Base-by-base conservation (phyloP, 73 alveolate genomes). In the Breviolum minutum region DNA sequence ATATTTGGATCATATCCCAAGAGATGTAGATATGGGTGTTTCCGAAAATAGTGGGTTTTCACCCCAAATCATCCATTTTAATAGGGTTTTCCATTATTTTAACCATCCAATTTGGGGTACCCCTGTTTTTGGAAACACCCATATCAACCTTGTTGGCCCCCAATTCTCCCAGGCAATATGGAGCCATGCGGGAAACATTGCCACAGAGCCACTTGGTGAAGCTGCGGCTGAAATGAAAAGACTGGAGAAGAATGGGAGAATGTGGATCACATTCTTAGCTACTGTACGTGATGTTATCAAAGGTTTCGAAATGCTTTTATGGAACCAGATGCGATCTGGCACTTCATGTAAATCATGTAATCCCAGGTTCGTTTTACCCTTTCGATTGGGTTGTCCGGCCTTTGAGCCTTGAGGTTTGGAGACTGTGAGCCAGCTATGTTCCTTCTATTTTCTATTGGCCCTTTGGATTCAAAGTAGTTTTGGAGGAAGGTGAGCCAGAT, bases 391-490 rank as follows among this genome's bases (percentile, higher is more conserved):
- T n/a, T n/a, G n/a, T n/a, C n/a, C n/a, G n/a, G n/a, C n/a, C n/a
- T n/a, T n/a, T n/a, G n/a, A n/a, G n/a, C n/a, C n/a, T 29, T 60
- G 76, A 91, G 97, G 97, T 10, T 64, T 91, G 68, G 97, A 91
- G 71, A 16, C 82, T 5, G 97, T 91, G 80, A 91, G 97, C 80
- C 97, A 91, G 48, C 68, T 74, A 27, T 91, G 97, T 79, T 71
- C 97, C 64, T 79, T 74, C 69, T 91, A 91, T 14, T 91, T 91
- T 61, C 60, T 91, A 11, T 7, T 91, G 40, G 97, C 61, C 16
- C 88, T 64, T 91, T 63, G 97, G 77, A 73, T 61, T 22, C 77
- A 40, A 40, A 17, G 24, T 66, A 66, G 74, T 66, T 11, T 66
- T 14, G 77, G 77, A 68, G 77, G 77, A 68, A 17, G 77, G 77